Evolutionary conservation across 2,329 filamentous ascomycete species (phyloP).

Genomic region (Talaromyces sp.): DNA sequence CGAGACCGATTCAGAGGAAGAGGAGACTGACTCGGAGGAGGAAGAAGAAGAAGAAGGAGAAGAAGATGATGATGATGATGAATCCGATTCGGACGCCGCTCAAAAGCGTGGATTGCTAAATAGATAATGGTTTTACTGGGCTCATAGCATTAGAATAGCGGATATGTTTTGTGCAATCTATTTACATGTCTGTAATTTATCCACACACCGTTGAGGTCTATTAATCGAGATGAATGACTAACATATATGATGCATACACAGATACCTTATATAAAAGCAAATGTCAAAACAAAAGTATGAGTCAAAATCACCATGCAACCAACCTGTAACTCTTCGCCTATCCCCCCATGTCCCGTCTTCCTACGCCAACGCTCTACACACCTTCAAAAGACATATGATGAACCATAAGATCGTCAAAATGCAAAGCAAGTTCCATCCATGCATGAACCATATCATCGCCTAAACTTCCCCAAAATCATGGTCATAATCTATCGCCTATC

Average conservation of each 20-base stretch:
- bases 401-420: background rate
- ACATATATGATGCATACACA: background rate
- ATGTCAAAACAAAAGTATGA: background rate
- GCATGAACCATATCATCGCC: background rate
- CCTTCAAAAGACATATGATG: background rate
- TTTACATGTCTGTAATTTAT: too few relatives aligned
- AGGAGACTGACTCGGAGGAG: conserved; percentile 34
- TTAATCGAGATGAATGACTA: background rate
- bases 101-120: conserved; percentile 29
- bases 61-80: conserved; percentile 35
- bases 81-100: conserved; percentile 32
- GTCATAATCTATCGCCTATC: background rate
- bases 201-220: background rate
- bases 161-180: too few relatives aligned
- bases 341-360: background rate
- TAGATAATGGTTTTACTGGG: conserved; percentile 29
- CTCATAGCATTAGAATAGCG: background rate
- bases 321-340: background rate
- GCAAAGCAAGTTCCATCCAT: background rate
- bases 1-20: conserved; percentile 39
- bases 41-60: conserved; percentile 35
- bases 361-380: background rate
- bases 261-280: background rate
- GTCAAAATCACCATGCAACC: too few relatives aligned
- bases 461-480: background rate